Evolutionary conservation across 169 alveolate species (phyloP).

Genomic region (Plasmodium inui): DNA sequence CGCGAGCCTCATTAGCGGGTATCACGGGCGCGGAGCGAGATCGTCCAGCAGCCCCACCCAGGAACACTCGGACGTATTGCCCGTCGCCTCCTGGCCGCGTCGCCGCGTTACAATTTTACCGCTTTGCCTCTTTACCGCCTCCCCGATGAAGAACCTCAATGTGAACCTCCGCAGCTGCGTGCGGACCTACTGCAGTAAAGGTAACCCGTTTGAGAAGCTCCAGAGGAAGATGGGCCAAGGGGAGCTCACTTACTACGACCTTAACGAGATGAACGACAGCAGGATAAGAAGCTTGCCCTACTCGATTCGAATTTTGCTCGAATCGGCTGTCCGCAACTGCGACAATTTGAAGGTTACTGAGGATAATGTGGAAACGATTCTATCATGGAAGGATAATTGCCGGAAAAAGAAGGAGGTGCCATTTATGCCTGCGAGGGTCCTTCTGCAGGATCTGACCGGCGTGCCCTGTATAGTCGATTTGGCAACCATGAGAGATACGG

Average conservation of each 20-base stretch:
- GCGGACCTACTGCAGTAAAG: slow-evolving; percentile 13
- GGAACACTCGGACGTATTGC: background rate
- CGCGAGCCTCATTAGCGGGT: background rate
- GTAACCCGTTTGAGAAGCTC: slow-evolving; percentile 39
- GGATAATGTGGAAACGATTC: slow-evolving; percentile 93
- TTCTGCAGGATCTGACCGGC: slow-evolving; percentile 96
- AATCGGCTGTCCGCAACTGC: slow-evolving; percentile 95
- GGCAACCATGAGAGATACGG: slow-evolving; percentile 98
- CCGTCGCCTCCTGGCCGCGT: background rate
- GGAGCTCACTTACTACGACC: slow-evolving; percentile 31
- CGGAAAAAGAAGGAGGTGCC: slow-evolving; percentile 92
- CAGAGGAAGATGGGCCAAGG: slow-evolving; percentile 4
- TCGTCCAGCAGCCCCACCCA: background rate
- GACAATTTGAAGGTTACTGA: slow-evolving; percentile 93
- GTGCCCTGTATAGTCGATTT: slow-evolving; percentile 97
- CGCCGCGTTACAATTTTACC: no score
- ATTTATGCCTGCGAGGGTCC: slow-evolving; percentile 97
- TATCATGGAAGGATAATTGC: slow-evolving; percentile 90
- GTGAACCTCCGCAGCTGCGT: slow-evolving; percentile 4
- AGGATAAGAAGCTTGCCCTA: slow-evolving; percentile 89
- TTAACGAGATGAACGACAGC: slow-evolving; percentile 81
- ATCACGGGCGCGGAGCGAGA: background rate
- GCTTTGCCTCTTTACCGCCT: background rate
- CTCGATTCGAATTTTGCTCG: slow-evolving; percentile 93
- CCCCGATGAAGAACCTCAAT: background rate